Conservation (phyloP, 1,284 basidiomycete genomes). For the Xanthoconium separans region DNA sequence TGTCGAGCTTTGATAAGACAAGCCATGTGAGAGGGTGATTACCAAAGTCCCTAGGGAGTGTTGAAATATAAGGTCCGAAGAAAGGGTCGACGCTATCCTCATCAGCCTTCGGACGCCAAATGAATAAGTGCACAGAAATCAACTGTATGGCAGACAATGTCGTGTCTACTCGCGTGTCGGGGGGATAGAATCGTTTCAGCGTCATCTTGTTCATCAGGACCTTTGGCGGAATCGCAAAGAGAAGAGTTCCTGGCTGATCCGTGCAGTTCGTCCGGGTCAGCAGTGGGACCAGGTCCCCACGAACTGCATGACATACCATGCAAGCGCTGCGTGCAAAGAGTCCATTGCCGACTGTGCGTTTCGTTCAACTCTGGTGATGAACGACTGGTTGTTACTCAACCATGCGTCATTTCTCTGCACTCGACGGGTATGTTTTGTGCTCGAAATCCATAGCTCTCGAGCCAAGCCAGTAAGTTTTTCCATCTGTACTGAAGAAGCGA, state of each 20-base stretch:
- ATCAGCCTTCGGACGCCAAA: conserved; percentile 44
- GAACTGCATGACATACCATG: conserved; percentile 35
- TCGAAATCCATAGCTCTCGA: conserved; percentile 53
- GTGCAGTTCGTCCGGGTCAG: background rate
- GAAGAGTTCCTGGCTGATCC: conserved; percentile 47
- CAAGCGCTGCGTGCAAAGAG: conserved; percentile 56
- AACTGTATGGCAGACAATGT: conserved; percentile 56
- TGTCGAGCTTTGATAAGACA: conserved; percentile 30
- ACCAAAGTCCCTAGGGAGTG: conserved; percentile 66
- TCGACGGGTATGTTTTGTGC: conserved; percentile 43
- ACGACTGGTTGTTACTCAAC: conserved; percentile 31
- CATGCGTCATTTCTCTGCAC: conserved; percentile 39
- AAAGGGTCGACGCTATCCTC: conserved; percentile 49
- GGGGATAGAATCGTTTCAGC: conserved; percentile 53
- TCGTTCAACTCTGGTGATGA: conserved; percentile 3
- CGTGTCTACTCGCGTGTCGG: conserved; percentile 14
- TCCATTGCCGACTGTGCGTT: conserved; percentile 62
- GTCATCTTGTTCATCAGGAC: conserved; percentile 72
- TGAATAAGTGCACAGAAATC: conserved; percentile 61
- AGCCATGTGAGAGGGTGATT: conserved; percentile 77
- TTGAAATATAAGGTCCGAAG: conserved; percentile 78
- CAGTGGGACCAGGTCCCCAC: background rate
- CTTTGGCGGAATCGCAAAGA: conserved; percentile 69
- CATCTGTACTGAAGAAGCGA: conserved; percentile 35
- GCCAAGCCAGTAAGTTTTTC: conserved; percentile 55